Conservation (phyloP, 192 early-diverging fungal species). For the Entomortierella beljakovae region DNA sequence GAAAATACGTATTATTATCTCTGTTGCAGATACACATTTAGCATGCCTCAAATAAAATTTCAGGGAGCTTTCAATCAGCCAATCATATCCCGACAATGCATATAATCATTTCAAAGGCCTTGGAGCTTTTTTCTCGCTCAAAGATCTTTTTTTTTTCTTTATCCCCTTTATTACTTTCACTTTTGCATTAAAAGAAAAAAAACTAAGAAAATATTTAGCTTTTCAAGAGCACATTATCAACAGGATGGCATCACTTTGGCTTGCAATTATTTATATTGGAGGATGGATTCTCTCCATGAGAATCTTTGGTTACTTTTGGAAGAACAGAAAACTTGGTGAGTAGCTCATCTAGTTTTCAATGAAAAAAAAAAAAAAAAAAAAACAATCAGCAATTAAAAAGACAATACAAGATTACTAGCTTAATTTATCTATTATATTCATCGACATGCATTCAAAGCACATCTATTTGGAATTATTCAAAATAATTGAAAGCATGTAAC, state of each 20-base stretch:
- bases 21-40: too few relatives aligned
- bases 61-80: constrained; percentile 4
- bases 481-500: too few relatives aligned
- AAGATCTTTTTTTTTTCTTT: not conserved
- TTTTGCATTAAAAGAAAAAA: too few relatives aligned
- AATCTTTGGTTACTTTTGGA: constrained; percentile 55
- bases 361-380: too few relatives aligned
- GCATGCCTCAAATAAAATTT: not conserved
- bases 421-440: too few relatives aligned
- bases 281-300: constrained; percentile 57
- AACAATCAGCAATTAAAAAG: too few relatives aligned
- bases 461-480: too few relatives aligned
- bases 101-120: not conserved
- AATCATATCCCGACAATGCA: constrained; percentile 52
- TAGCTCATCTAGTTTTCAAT: not conserved
- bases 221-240: not conserved
- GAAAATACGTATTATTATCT: not conserved
- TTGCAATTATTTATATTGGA: constrained; percentile 54
- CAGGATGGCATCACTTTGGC: constrained; percentile 53
- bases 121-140: not conserved
- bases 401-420: too few relatives aligned
- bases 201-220: too few relatives aligned
- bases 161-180: not conserved
- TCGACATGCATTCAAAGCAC: too few relatives aligned
- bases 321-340: constrained; percentile 55